Base-by-base conservation (phyloP, 2,329 filamentous ascomycete species). In the Cercospora sojina region DNA sequence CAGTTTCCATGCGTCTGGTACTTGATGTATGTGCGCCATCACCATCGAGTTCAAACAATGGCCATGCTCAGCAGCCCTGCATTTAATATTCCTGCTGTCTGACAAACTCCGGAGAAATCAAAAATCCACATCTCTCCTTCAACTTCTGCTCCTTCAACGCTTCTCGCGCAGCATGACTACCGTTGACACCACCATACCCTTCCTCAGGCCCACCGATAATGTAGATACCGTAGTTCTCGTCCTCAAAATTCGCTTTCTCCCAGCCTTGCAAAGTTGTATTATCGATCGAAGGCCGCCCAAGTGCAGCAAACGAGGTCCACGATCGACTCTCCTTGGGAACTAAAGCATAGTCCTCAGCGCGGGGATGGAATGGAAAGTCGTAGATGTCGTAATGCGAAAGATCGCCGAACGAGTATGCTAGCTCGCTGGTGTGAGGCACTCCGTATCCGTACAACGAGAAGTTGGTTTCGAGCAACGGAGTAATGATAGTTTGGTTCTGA, bases 401-500 rank as follows among this genome's bases (percentile, higher is more conserved):
- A 29, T 72, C 73, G 27, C 70, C 84, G 66, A 83, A 86, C 3
- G 84, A 75, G 73, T 86, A 87, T 5, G 83, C 80, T 27, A 86
- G 82, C 60, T 86, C 85, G 0, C 83, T 82, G 0, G 83, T 84
- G 71, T 87, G 85, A 5, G 84, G 77, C 0, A 81, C 76, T 29
- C 84, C 84, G 5, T 82, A 70, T 0, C 81, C 81, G 1, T 78
- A 74, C 3, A 75, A 68, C 9, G 78, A 77, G 23, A 70, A 70
- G 3, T 75, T 60, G 3, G 62, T 41, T 9, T 74, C 74, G n/a
- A 85, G 72, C 31, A 83, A 78, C 0, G 80, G 77, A 3, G 79
- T 81, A 2, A 85, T 74, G n/a, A 86, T 78, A 0, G 84, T 86
- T 70, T 86, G 83, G 72, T 87, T 87, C 76, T 82, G 83, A 66